These are phyloP conservation scores for Torulaspora globosa DNA, from an alignment of 1,139 yeast species.

Conservation along the genomic window DNA sequence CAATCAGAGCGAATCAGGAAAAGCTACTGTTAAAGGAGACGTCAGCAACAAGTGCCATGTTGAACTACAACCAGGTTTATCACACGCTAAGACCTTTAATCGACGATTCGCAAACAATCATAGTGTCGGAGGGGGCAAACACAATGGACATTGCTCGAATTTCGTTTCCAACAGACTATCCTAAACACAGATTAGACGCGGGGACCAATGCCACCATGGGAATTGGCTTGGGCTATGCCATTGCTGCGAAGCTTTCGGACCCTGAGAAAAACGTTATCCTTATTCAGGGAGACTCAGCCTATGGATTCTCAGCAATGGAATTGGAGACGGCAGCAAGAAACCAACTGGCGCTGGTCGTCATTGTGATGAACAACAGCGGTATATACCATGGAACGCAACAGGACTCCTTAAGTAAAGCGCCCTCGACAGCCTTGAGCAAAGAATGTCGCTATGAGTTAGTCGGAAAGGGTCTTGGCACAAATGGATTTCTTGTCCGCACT, in stretches of 20 bases:
- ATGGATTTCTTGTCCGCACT: slow-evolving; percentile 46
- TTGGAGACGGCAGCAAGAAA: slow-evolving; percentile 58
- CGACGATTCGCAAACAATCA: slow-evolving; percentile 38
- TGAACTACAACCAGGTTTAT: slow-evolving; percentile 53
- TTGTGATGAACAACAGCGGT: slow-evolving; percentile 65
- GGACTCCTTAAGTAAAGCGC: slow-evolving; percentile 37
- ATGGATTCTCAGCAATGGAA: slow-evolving; percentile 65
- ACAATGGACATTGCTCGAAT: slow-evolving; percentile 66
- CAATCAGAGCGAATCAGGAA: slow-evolving; percentile 40
- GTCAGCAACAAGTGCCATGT: slow-evolving; percentile 18
- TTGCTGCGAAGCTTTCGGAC: slow-evolving; percentile 51
- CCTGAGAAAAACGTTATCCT: slow-evolving; percentile 49
- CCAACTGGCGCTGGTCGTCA: slow-evolving; percentile 49
- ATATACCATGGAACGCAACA: slow-evolving; percentile 56
- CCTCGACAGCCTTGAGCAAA: slow-evolving; percentile 54
- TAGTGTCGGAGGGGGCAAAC: slow-evolving; percentile 63
- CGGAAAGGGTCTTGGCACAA: slow-evolving; percentile 52
- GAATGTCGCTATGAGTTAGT: slow-evolving; percentile 53
- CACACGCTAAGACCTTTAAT: slow-evolving; percentile 44
- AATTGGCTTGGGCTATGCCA: slow-evolving; percentile 60
- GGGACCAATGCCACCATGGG: slow-evolving; percentile 77
- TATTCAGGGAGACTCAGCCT: slow-evolving; percentile 70
- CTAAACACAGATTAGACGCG: slow-evolving; percentile 57
- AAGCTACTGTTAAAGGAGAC: slow-evolving; percentile 37
- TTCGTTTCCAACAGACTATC: slow-evolving; percentile 50